A percentile compares a stretch with the other conserved stretches of the same genome.
Conservation (phyloP, 495 filamentous ascomycete species). For the Aspergillus baeticus region DNA sequence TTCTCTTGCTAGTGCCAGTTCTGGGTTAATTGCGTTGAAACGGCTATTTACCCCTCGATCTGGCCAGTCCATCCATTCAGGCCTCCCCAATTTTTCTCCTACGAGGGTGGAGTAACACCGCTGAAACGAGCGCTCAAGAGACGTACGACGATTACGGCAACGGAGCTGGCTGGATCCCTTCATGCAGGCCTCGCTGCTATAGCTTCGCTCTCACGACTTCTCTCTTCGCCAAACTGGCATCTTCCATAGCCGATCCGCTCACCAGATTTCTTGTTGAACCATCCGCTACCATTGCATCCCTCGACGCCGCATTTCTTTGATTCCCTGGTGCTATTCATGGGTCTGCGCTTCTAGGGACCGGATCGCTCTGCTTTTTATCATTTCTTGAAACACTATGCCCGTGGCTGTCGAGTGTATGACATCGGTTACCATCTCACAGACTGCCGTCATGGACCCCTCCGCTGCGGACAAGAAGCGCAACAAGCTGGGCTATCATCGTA, state of each 20-base stretch:
- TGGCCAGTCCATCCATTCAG: conserved; percentile 3
- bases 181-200: conserved; percentile 4
- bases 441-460: conserved; percentile 42
- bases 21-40: conserved; percentile 19
- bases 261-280: neutral
- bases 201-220: neutral
- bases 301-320: conserved; percentile 18
- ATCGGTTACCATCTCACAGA: conserved; percentile 66
- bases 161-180: conserved; percentile 28
- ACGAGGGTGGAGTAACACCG: conserved; percentile 20
- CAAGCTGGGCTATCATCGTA: conserved; percentile 95
- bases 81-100: conserved; percentile 3
- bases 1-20: neutral
- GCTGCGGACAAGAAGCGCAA: conserved; percentile 83
- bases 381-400: conserved; percentile 38
- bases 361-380: conserved; percentile 10
- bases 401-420: conserved; percentile 58
- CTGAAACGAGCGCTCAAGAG: conserved; percentile 19
- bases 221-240: conserved; percentile 1
- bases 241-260: conserved; percentile 20
- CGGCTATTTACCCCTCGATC: conserved; percentile 10
- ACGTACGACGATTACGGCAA: conserved; percentile 32
- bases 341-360: conserved; percentile 36
- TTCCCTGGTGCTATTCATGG: conserved; percentile 34
- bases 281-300: neutral